Base-by-base conservation (phyloP, 1,284 basidiomycete genomes). In the Melanopsichium pennsylvanicum region DNA sequence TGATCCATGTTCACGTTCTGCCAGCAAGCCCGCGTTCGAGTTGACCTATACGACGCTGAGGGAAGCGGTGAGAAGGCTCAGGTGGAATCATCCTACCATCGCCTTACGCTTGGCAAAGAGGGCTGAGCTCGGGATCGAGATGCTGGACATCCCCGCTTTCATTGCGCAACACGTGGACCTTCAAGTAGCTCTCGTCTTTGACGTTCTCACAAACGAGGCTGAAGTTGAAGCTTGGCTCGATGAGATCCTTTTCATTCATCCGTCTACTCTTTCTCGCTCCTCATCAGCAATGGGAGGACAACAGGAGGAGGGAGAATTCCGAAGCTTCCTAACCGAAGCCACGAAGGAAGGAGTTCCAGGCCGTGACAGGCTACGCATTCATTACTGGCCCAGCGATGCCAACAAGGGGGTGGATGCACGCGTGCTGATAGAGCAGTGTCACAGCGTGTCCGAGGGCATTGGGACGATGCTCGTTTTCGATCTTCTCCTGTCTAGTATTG, bases 121-220 rank as follows among this genome's bases (percentile, higher is more conserved):
- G 21, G 12, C 2, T 3, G 29, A 37, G 13, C 11, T 50, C 5
- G 62, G 50, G 9, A 58, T 66, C 11, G 41, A 31, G 4, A 13
- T 3, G 31, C 18, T 52, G 18, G 1, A 6, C 12, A 41, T 66
- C 2, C 62, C 62, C 1, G n/a, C 27, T 5, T 27, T 51, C n/a
- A 15, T 60, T 1, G 34, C 25, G 13, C 22, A 32, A 3, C 33
- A 62, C 2, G 58, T 68, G 13, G 54, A 68, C 32, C 15, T 68
- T 15, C 64, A 68, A 33, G 58, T 68, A 1, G 64, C 58, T 19
- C 45, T 68, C 15, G 64, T 61, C 5, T 68, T 61, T 36, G 58
- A 68, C 5, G 25, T 43, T 2, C 44, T 61, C 0, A 13, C 32
- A 18, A 18, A 13, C 9, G 52, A 54, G 15, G 27, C 5, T 2